Base-by-base conservation (phyloP, 2,329 filamentous ascomycete species). In the Lasiodiplodia gonubiensis region DNA sequence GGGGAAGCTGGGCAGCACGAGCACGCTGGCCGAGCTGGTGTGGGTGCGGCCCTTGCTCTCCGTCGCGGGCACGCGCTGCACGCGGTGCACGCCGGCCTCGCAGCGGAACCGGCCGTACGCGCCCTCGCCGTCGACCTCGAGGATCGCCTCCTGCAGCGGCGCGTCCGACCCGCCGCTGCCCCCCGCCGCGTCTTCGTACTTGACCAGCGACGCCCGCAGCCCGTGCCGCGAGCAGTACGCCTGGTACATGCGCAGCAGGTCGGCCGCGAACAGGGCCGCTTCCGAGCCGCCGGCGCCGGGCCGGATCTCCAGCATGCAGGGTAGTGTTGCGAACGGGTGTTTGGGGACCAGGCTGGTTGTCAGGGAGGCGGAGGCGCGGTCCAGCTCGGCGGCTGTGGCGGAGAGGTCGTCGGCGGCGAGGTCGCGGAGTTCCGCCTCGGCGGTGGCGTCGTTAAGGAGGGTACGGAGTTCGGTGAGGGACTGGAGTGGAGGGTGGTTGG, bases 51-150 rank as follows among this genome's bases (percentile, higher is more conserved):
- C 95, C 76, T 93, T 94, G 71, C 85, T 92, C 78, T 99, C 95
- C 0, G 95, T 99, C 12, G 90, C 90, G 1, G 95, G 95, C 3
- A 99, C 90, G 30, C 95, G 89, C 82, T 99, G 95, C 0, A 99
- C 95, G 33, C 95, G 88, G 78, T 99, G 95, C 71, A 99, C 95
- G 37, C 95, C 95, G 3, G 94, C 92, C 80, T 99, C 95, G 72
- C 90, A 90, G 69, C 94, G 88, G 73, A 99, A 88, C 1, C 88
- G 75, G 69, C 91, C 92, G 79, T 97, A 99, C 25, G 93, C 90
- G 35, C 92, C 92, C 1, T 87, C 81, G 60, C 89, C 86, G 68
- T 90, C 87, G 42, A 99, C 84, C 77, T 97, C 93, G 30, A 99
- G 85, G 27, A 99, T 88, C 8, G 92, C 95, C 82, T 98, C 95